A percentile compares a stretch with the other conserved stretches of the same genome.
Conservation (phyloP, 139 green algal genomes). For the Ettlia oleoabundans region DNA sequence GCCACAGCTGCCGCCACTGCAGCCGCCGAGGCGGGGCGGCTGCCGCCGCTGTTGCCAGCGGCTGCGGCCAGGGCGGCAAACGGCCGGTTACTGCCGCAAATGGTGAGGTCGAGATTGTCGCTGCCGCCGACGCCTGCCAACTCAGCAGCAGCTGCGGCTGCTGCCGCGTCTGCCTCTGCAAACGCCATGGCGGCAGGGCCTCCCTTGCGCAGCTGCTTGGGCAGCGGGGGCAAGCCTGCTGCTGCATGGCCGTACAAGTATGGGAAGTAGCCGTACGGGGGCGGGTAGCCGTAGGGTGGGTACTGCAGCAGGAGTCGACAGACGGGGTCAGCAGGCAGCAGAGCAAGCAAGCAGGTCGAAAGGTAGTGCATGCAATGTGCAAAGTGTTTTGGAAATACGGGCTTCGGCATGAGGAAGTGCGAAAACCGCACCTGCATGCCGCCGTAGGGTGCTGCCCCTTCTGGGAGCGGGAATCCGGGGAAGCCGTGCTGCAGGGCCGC, state of each 20-base stretch:
- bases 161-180: neutral
- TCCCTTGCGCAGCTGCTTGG: neutral
- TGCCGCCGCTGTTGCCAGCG: neutral
- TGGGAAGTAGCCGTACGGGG: neutral
- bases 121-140: neutral
- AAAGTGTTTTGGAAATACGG: too few relatives aligned
- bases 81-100: slow-evolving; percentile 22
- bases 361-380: neutral
- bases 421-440: neutral
- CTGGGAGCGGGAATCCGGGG: neutral
- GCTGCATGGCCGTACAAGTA: neutral
- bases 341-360: too few relatives aligned
- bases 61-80: slow-evolving; percentile 9
- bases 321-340: too few relatives aligned
- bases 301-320: too few relatives aligned
- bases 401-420: too few relatives aligned
- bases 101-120: neutral
- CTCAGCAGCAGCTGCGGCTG: neutral
- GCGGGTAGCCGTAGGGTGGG: neutral
- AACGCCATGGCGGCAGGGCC: neutral
- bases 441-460: neutral
- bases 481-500: neutral
- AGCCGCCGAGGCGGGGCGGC: neutral
- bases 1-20: neutral
- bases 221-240: slow-evolving; percentile 17